A percentile compares a stretch with the other conserved stretches of the same genome.
These are phyloP conservation scores for Stemphylium vesicarium DNA, from an alignment of 2,329 filamentous ascomycete species.

Conservation along the genomic window DNA sequence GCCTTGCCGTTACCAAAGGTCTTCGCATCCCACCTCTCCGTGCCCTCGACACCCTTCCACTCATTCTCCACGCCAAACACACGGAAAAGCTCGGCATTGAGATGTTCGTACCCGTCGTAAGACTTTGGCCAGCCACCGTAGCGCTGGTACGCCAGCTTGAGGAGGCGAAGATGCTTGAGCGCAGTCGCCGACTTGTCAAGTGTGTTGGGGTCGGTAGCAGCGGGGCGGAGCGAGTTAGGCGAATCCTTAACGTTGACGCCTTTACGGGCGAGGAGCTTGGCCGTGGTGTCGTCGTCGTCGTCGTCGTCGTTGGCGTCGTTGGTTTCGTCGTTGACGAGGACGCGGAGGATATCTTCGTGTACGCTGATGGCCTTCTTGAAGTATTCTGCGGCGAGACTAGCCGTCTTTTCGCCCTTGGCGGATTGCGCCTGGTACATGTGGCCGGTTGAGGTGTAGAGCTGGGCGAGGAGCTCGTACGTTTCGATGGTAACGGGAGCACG, in stretches of 20 bases:
- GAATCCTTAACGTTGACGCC: conserved; percentile 38
- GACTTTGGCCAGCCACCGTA: conserved; percentile 56
- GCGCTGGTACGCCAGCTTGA: conserved; percentile 52
- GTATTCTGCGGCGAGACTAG: conserved; percentile 44
- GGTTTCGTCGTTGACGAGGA: conserved; percentile 35
- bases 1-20: conserved; percentile 56
- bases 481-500: conserved; percentile 57
- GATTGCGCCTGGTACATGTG: conserved; percentile 48
- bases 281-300: conserved; percentile 44
- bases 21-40: conserved; percentile 58
- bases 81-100: conserved; percentile 55
- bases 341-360: conserved; percentile 43
- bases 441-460: conserved; percentile 56
- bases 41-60: conserved; percentile 52
- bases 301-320: conserved; percentile 44
- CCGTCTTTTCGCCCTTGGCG: conserved; percentile 41
- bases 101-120: conserved; percentile 55
- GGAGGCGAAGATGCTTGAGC: conserved; percentile 46
- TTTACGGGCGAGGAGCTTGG: conserved; percentile 44
- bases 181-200: conserved; percentile 34
- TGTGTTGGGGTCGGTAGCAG: not conserved
- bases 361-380: conserved; percentile 47
- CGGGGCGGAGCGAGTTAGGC: not conserved
- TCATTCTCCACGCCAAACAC: conserved; percentile 44
- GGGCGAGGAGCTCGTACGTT: conserved; percentile 57